Base-by-base conservation (phyloP, 73 alveolate genomes). In the Blepharisma stoltei region DNA sequence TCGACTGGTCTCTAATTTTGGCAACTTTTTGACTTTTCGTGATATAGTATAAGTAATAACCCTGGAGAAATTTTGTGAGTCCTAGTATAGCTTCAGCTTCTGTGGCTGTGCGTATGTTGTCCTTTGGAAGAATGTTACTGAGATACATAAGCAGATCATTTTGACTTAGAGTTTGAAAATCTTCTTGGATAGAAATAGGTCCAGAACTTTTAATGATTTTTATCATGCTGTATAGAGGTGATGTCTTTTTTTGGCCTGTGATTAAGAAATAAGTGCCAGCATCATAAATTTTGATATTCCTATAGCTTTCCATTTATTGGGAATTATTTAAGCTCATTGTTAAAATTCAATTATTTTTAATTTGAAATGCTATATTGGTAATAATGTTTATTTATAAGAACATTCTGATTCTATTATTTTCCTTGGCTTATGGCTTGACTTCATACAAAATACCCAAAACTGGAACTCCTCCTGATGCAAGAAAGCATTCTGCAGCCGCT, bases 21-120 rank as follows among this genome's bases (percentile, higher is more conserved):
- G 88, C 92, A 0, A 81, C 86, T 55, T 76, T 53, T 50, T 69
- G 52, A 14, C 54, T 70, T 41, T 75, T 80, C 66, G 78, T 81
- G 9, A 79, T 50, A 18, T 67, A 55, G 52, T 77, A 53, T 38
- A 81, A 41, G 43, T 84, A 84, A 45, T 81, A 84, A 49, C 92
- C 92, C 49, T 84, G 70, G 6, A 73, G 20, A 11, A 84, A 84
- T 71, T 73, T 79, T 7, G 60, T 70, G 14, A 81, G 71, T 3
- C 92, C 92, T 1, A 84, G 69, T 6, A 84, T 54, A 32, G 85
- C 92, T 54, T 54, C 48, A 9, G 73, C 76, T 27, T 81, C 54
- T n/a, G 23, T 18, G 14, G 5, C 49, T 20, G 45, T 8, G 2
- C 18, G 45, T 18, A 9, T 14, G 23, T 14, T 14, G 14, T 25